Conservation (phyloP, 805 yeast genomes). For the Kodamaea sagamina region DNA sequence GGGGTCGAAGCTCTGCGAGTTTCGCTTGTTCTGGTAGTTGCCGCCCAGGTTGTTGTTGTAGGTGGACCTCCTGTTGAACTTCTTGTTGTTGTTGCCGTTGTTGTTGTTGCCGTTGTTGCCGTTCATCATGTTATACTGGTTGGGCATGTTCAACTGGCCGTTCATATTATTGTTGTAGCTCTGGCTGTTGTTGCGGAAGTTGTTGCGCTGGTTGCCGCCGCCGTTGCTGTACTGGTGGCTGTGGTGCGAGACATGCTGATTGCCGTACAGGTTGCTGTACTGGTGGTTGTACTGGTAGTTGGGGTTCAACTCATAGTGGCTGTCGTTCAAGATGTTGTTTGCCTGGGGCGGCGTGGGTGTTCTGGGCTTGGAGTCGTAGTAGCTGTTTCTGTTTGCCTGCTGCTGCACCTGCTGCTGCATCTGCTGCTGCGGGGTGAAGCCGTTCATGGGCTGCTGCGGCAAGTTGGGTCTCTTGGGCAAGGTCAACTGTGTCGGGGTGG, state of each 20-base stretch:
- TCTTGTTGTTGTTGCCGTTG: constrained; percentile 18
- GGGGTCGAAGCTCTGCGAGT: constrained; percentile 18
- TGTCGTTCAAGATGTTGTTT: constrained; percentile 9
- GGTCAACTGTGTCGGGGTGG: constrained; percentile 20
- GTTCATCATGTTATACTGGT: constrained; percentile 9
- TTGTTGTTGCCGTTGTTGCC: constrained; percentile 16
- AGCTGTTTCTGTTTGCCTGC: constrained; percentile 12
- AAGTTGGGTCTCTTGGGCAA: constrained; percentile 23
- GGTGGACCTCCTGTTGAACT: constrained; percentile 34
- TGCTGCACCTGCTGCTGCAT: constrained; percentile 8
- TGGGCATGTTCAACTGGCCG: constrained; percentile 11
- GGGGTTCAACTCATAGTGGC: constrained; percentile 13
- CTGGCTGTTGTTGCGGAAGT: constrained; percentile 12
- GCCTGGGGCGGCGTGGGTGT: constrained; percentile 31
- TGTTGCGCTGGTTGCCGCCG: constrained; percentile 9
- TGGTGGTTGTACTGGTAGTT: constrained; percentile 14
- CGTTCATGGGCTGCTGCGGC: constrained; percentile 12
- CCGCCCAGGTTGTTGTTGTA: constrained; percentile 21
- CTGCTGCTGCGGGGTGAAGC: constrained; percentile 2
- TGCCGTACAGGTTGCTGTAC: constrained; percentile 6
- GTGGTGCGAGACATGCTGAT: constrained; percentile 10
- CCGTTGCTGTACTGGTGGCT: constrained; percentile 13
- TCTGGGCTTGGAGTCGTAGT: constrained; percentile 18
- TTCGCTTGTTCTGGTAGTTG: constrained; percentile 14
- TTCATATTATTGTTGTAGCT: constrained; percentile 10